Percentiles rank a stretch among this genome's conserved stretches.
Evolutionary conservation across 306 rosid genomes (phyloP).

Genomic region (Sicyos edulis): DNA sequence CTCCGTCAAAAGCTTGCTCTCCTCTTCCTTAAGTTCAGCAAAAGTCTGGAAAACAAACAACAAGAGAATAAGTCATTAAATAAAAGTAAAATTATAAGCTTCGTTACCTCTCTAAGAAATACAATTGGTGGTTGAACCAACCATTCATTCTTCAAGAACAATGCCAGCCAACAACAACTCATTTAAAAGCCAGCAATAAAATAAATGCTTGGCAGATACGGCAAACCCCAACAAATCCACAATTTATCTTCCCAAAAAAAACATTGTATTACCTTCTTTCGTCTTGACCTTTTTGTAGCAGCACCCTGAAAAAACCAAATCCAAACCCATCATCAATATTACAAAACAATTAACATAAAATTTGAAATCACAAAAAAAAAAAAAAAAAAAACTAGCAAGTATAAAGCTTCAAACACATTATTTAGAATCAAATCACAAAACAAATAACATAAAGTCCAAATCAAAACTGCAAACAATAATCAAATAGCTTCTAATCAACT

Average conservation of each 20-base stretch:
- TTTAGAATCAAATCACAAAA: not conserved
- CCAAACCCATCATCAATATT: not conserved
- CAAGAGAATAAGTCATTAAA: slow-evolving; percentile 1
- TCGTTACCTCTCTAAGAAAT: not conserved
- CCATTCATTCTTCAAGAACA: not conserved
- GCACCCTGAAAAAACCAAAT: slow-evolving; percentile 45
- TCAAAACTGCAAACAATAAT: not conserved
- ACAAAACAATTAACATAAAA: not conserved
- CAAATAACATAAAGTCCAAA: not conserved
- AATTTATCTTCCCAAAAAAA: not conserved
- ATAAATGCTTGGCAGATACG: slow-evolving; percentile 8
- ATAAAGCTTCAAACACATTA: not conserved
- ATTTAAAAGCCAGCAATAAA: slow-evolving; percentile 9
- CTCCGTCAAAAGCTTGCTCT: slow-evolving; percentile 61
- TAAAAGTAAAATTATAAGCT: not conserved
- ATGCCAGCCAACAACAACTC: slow-evolving; percentile 11
- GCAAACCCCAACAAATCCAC: not conserved
- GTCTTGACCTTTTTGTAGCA: slow-evolving; percentile 46
- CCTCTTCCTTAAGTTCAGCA: slow-evolving; percentile 80
- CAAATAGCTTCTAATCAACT: not conserved
- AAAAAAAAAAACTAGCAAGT: not conserved
- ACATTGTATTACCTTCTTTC: slow-evolving; percentile 51
- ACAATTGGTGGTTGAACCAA: not conserved
- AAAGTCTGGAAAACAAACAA: slow-evolving; percentile 35
- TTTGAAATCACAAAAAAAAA: not conserved